Base-by-base conservation (phyloP, 2,329 filamentous ascomycete genomes). In the Teratosphaeriaceae sp. region DNA sequence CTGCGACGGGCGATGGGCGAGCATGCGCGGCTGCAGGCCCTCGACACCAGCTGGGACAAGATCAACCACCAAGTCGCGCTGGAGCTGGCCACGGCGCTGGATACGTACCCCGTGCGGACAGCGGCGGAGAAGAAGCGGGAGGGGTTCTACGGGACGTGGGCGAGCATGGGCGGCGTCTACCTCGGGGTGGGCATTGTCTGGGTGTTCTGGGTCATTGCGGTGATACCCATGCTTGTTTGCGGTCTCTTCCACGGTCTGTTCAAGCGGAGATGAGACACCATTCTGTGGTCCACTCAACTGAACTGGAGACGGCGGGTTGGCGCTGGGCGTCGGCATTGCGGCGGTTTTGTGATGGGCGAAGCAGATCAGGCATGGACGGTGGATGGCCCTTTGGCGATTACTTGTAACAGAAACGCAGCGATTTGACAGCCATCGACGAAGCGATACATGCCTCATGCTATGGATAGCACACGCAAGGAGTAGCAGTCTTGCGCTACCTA, bases 41-140 rank as follows among this genome's bases (percentile, higher is more conserved):
- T 75, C 46, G 71, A 79, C 38, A 80, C 77, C 2, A 85, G 79
- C 0, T 85, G 82, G 82, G 79, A 84, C 45, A 81, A 76, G 64
- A 82, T 85, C 61, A 82, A 83, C 64, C 82, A 82, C 53, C 77
- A 75, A 38, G 81, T 84, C 1, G 82, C 82, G 2, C 79, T 78
- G 72, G 73, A 76, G 44, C 76, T 85, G 65, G 66, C 72, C 2
- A 66, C 70, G 13, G 66, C 73, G 35, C 62, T 73, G 18, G 43
- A 44, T 4, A 30, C 35, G 5, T 40, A 46, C 8, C 48, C 49
- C 8, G 30, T 27, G 6, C 43, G 46, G 36, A 39, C 47, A 9
- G 43, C 44, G 3, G 46, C 45, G 33, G 38, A 53, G 26, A 52
- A 51, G 45, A 26, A 23, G 5, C 20, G 27, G 6, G 46, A 54